Conservation (phyloP, 192 early-diverging fungal genomes). For the Linderina pennispora region DNA sequence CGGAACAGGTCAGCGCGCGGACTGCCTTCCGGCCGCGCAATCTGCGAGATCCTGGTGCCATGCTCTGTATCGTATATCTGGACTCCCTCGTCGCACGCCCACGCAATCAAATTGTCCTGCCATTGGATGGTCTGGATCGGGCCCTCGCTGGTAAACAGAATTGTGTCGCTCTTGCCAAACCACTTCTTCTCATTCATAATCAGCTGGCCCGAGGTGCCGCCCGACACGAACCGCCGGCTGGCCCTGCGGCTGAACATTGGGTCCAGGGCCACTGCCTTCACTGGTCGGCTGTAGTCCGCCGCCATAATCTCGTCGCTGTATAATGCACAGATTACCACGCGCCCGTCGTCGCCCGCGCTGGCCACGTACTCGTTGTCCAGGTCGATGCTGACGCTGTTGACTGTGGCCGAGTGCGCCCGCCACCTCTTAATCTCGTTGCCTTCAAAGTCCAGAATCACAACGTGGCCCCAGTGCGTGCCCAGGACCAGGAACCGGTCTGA, state of each 20-base stretch:
- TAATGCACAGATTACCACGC: constrained; percentile 79
- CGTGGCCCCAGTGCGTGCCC: constrained; percentile 87
- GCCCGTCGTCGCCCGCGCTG: constrained; percentile 90
- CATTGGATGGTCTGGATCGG: constrained; percentile 84
- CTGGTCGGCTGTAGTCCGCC: constrained; percentile 79
- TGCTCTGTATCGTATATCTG: constrained; percentile 74
- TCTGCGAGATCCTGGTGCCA: constrained; percentile 72
- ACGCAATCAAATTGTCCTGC: constrained; percentile 80
- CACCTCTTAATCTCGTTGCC: constrained; percentile 88
- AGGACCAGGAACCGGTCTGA: constrained; percentile 85
- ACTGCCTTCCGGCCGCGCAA: constrained; percentile 70
- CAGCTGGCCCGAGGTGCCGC: constrained; percentile 86
- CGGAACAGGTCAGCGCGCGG: constrained; percentile 79
- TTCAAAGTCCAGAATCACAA: constrained; percentile 86
- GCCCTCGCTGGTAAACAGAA: constrained; percentile 85
- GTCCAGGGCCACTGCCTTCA: constrained; percentile 87
- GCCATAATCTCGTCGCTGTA: constrained; percentile 64
- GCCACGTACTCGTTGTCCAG: constrained; percentile 81
- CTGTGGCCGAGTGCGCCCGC: constrained; percentile 74
- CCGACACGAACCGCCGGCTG: constrained; percentile 77
- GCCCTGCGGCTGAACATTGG: constrained; percentile 74
- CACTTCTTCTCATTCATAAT: constrained; percentile 78
- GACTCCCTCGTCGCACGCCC: constrained; percentile 89
- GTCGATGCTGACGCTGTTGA: constrained; percentile 87
- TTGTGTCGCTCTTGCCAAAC: constrained; percentile 71